These are phyloP conservation scores for Taphrina populina DNA, from an alignment of 1,139 yeast species.

Conservation along the genomic window DNA sequence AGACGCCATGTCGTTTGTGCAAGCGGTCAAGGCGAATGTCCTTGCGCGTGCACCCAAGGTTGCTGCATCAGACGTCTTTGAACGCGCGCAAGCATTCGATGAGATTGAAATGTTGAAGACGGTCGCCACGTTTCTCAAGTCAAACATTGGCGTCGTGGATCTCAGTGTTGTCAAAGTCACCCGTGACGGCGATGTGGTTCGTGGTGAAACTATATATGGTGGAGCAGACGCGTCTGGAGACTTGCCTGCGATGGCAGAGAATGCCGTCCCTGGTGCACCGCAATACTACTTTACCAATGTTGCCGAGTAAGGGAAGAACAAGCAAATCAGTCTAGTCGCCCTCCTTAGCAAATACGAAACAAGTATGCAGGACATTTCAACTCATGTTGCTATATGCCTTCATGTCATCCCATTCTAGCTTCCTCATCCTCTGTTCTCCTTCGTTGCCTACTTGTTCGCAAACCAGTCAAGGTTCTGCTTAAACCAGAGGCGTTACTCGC, in stretches of 20 bases:
- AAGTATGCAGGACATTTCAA: too few species aligned
- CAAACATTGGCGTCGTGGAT: conserved; percentile 57
- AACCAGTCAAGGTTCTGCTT: conserved; percentile 14
- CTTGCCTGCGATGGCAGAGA: conserved; percentile 69
- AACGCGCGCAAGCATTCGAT: conserved; percentile 78
- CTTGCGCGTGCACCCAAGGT: conserved; percentile 52
- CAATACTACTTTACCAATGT: conserved; percentile 72
- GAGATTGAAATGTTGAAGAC: conserved; percentile 67
- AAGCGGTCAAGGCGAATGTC: conserved; percentile 77
- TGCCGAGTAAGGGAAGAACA: too few species aligned
- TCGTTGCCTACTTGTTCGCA: not conserved
- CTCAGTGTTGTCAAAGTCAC: conserved; percentile 59
- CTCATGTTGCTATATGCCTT: too few species aligned
- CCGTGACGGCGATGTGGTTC: conserved; percentile 65
- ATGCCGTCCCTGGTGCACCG: conserved; percentile 91
- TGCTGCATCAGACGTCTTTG: conserved; percentile 67
- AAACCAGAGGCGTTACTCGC: too few species aligned
- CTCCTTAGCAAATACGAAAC: too few species aligned
- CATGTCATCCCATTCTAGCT: too few species aligned
- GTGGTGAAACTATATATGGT: conserved; percentile 54
- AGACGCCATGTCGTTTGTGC: conserved; percentile 96
- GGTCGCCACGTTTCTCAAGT: conserved; percentile 56
- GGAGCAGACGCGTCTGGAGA: conserved; percentile 60
- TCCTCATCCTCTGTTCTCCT: conserved; percentile 2
- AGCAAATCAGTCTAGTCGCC: too few species aligned